Evolutionary conservation across 768 basidiomycete species (phyloP), one percentile per base, ranked within the genome.

Genomic region (Gelatoporia subvermispora): DNA sequence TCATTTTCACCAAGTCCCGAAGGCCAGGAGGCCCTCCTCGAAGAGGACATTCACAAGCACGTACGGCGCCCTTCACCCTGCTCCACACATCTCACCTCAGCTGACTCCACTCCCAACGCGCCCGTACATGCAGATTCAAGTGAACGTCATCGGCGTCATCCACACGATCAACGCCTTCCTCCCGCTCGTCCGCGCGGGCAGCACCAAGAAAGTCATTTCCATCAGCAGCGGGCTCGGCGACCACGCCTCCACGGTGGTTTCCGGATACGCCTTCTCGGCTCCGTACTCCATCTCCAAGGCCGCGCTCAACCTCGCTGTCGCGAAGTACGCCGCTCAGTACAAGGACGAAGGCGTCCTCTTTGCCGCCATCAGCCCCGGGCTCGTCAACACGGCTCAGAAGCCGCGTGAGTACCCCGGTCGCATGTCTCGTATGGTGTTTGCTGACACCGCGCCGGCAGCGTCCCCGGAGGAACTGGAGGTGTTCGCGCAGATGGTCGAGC

Each of bases 231-330:
- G 61, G 13, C 41, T 62, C 13, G 69, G 52, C 9, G 65, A 68
- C 49, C 38, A 49, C 3, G 63, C 66, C 3, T 28, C 65, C n/a
- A 60, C 58, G 1, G 31, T 64, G 17, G 4, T 16, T 9, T 11
- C 48, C 11, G 57, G 51, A 3, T 35, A 48, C 11, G 20, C 36
- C 4, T 42, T n/a, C 18, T 17, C 40, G 16, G 51, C 53, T 3
- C 52, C 67, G n/a, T 74, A 74, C 58, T 50, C 56, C 28, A 60
- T 66, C n/a, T 61, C 69, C 31, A 72, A 74, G 58, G 61, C 65
- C 3, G 71, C 67, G 4, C 35, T 66, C 9, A 65, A 69, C 45
- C 64, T 72, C 62, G 67, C 60, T n/a, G 55, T 65, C 13, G 64
- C 60, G n/a, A 72, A 72, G 49, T 73, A 69, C 44, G 68, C 71